Percentiles rank a stretch among this genome's conserved stretches.
phyloP scores from a whole-genome alignment of 805 yeast genomes.

The Sungouiozyma intestinalis region DNA sequence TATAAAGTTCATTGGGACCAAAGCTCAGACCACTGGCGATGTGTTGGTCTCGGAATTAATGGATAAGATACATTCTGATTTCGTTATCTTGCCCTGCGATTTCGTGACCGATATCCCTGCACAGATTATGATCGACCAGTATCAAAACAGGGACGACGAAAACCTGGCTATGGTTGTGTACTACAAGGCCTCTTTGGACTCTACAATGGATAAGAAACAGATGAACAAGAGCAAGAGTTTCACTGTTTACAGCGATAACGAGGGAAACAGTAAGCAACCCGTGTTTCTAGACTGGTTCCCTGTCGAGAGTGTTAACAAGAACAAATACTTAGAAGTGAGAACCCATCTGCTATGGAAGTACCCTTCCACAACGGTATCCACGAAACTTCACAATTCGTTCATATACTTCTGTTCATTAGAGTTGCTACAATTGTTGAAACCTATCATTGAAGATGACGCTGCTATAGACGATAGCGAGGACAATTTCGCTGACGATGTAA shows the following conservation, averaged over 20 bases:
- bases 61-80: constrained; percentile 36
- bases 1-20: constrained; percentile 35
- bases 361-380: constrained; percentile 69
- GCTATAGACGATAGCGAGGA: background rate
- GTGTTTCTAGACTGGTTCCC: constrained; percentile 62
- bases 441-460: constrained; percentile 2
- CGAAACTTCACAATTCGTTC: constrained; percentile 61
- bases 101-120: constrained; percentile 90
- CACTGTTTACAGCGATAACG: constrained; percentile 49
- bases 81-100: constrained; percentile 89
- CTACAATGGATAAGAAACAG: constrained; percentile 66
- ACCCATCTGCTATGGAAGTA: constrained; percentile 85
- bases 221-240: constrained; percentile 33
- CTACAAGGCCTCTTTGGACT: constrained; percentile 64
- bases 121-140: constrained; percentile 73
- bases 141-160: constrained; percentile 55
- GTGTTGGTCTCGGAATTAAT: constrained; percentile 40
- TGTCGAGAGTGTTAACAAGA: constrained; percentile 54
- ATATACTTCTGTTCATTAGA: constrained; percentile 54
- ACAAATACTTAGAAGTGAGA: constrained; percentile 65
- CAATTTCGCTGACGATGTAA: background rate
- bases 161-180: constrained; percentile 70
- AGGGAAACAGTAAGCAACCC: constrained; percentile 28
- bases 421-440: constrained; percentile 39
- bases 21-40: constrained; percentile 52